Conservation (phyloP, 1,284 basidiomycete genomes). For the Agaricales sp. region DNA sequence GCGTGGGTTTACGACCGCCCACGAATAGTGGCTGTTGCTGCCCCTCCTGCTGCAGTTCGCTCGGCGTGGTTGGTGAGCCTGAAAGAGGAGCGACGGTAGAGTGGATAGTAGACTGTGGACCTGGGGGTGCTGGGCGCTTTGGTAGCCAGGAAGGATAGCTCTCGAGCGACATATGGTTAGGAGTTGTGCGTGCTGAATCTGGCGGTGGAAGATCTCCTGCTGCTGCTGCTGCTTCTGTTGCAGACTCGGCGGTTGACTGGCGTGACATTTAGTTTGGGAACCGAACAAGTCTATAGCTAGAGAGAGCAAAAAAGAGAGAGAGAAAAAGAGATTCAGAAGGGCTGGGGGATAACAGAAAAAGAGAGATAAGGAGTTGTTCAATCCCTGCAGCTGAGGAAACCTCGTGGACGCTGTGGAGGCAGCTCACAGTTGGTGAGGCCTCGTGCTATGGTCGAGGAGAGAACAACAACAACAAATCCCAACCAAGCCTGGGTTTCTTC, state of each 20-base stretch:
- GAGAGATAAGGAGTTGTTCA: background rate
- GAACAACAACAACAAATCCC: background rate
- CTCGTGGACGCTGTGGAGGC: background rate
- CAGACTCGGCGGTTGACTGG: background rate
- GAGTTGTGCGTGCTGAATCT: background rate
- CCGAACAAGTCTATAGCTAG: background rate
- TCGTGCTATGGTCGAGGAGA: background rate
- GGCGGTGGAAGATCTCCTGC: background rate
- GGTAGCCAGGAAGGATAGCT: background rate
- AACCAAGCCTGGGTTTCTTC: background rate
- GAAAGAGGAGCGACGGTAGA: background rate
- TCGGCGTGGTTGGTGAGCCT: background rate
- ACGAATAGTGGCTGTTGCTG: conserved; percentile 14
- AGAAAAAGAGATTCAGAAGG: background rate
- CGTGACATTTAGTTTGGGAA: background rate
- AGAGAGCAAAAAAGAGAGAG: background rate
- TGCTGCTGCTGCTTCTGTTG: background rate
- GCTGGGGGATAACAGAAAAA: background rate
- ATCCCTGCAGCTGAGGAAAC: background rate
- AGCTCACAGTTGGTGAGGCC: background rate
- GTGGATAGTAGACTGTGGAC: background rate
- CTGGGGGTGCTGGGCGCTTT: background rate
- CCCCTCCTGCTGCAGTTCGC: conserved; percentile 1
- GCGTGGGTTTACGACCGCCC: conserved; percentile 63
- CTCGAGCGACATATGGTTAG: too few relatives aligned